Percentiles rank a stretch among this genome's conserved stretches.
Conservation (phyloP, 2,329 filamentous ascomycete genomes). For the Hymenoscyphus scutula region DNA sequence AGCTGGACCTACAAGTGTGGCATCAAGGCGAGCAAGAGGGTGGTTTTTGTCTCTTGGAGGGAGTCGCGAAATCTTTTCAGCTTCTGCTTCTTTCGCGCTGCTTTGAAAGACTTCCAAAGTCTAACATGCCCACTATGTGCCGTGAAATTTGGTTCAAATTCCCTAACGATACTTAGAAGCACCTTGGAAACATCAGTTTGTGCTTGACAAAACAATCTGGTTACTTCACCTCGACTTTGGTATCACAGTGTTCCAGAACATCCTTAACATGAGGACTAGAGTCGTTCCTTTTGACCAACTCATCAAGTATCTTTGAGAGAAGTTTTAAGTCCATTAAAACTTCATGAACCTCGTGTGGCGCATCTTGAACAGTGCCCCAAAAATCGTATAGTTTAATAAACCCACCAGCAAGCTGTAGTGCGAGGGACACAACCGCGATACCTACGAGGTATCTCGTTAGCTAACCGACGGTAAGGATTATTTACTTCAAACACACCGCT, state of each 20-base stretch:
- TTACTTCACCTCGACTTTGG: too few species aligned
- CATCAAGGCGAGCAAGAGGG: neutral
- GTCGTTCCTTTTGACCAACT: too few species aligned
- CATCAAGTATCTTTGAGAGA: neutral
- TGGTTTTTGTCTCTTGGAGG: neutral
- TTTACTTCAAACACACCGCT: too few species aligned
- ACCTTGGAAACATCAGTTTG: too few species aligned
- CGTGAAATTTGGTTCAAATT: neutral
- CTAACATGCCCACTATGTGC: neutral
- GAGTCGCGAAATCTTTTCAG: neutral
- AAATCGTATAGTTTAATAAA: slow-evolving; percentile 9
- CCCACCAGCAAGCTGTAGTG: slow-evolving; percentile 6
- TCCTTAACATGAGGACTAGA: too few species aligned
- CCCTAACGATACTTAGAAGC: neutral
- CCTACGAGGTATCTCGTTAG: too few species aligned
- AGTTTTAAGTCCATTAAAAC: neutral
- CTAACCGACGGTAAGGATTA: too few species aligned
- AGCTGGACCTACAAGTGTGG: neutral
- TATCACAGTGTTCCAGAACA: too few species aligned
- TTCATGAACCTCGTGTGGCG: slow-evolving; percentile 4
- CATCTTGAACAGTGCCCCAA: slow-evolving; percentile 7
- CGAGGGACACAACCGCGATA: neutral
- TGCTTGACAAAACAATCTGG: too few species aligned
- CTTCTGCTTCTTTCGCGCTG: neutral
- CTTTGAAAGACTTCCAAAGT: neutral